These are phyloP conservation scores for Pisolithus tinctorius DNA, from an alignment of 768 basidiomycete species.

Conservation along the genomic window DNA sequence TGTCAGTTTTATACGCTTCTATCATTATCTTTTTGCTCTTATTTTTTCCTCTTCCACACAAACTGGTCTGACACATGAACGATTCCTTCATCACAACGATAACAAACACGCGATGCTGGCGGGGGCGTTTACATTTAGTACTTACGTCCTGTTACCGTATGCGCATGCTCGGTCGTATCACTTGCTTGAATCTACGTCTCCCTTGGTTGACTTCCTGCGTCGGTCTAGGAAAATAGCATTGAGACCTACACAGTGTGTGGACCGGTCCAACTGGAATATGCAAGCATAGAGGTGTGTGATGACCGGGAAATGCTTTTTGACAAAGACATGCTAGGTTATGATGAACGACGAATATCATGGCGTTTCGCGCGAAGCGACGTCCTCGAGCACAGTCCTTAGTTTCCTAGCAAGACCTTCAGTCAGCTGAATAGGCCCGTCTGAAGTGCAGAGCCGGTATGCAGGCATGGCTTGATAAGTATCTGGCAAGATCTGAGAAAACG, in stretches of 20 bases:
- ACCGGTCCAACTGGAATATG: too few relatives aligned
- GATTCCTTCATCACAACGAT: too few relatives aligned
- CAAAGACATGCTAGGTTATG: neutral
- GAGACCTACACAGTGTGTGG: neutral
- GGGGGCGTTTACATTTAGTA: neutral
- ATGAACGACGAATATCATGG: constrained; percentile 1
- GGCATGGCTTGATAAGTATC: constrained; percentile 84
- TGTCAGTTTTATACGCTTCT: constrained; percentile 6
- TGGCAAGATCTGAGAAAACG: constrained; percentile 42
- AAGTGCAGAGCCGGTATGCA: constrained; percentile 72
- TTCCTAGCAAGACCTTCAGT: constrained; percentile 57
- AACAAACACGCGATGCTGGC: neutral
- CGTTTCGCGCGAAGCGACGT: constrained; percentile 26
- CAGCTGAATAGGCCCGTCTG: constrained; percentile 62
- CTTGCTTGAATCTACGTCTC: constrained; percentile 18
- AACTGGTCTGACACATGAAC: too few relatives aligned
- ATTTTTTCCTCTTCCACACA: neutral
- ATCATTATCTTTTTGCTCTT: constrained; percentile 21
- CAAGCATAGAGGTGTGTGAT: neutral
- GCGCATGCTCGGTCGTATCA: neutral
- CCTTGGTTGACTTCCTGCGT: constrained; percentile 2
- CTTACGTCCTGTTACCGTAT: neutral
- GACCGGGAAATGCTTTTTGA: neutral
- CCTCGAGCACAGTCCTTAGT: constrained; percentile 35
- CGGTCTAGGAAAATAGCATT: neutral